phyloP scores from a whole-genome alignment of 192 early-diverging fungal genomes.

The Coemansia sp. region DNA sequence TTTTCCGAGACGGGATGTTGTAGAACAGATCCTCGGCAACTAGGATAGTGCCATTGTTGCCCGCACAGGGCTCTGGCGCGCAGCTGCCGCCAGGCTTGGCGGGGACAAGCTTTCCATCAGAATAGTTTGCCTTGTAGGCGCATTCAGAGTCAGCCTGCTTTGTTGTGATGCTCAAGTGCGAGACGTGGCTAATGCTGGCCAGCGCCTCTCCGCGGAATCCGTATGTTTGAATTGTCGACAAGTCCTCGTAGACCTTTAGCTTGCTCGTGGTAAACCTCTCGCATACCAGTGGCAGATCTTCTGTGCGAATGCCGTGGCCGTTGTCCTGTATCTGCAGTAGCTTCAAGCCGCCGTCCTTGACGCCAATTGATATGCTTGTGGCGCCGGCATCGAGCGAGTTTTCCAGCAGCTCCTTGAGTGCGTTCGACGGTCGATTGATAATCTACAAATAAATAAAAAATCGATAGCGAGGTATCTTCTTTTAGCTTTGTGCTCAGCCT shows the following conservation, averaged over 20 bases:
- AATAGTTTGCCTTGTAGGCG: slow-evolving; percentile 80
- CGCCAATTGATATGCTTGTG: slow-evolving; percentile 77
- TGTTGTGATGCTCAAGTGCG: slow-evolving; percentile 87
- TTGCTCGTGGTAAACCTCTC: slow-evolving; percentile 98
- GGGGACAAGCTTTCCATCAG: slow-evolving; percentile 85
- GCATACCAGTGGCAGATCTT: slow-evolving; percentile 90
- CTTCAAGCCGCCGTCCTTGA: slow-evolving; percentile 94
- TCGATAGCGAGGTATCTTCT: not conserved
- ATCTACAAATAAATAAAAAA: slow-evolving; percentile 60
- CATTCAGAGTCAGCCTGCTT: slow-evolving; percentile 76
- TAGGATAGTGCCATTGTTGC: slow-evolving; percentile 94
- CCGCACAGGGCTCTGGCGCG: slow-evolving; percentile 93
- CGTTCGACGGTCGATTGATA: slow-evolving; percentile 94
- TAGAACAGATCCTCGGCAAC: slow-evolving; percentile 96
- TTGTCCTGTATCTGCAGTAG: slow-evolving; percentile 95
- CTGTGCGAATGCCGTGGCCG: slow-evolving; percentile 89
- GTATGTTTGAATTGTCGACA: slow-evolving; percentile 84
- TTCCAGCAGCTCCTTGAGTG: slow-evolving; percentile 96
- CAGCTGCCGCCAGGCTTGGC: slow-evolving; percentile 69
- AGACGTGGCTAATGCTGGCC: slow-evolving; percentile 95
- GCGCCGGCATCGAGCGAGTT: slow-evolving; percentile 95
- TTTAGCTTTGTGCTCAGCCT: not conserved
- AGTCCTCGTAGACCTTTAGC: slow-evolving; percentile 82
- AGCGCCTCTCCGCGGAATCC: slow-evolving; percentile 98
- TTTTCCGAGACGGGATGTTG: slow-evolving; percentile 84